phyloP scores from a whole-genome alignment of 2,329 filamentous ascomycete genomes.

The Cyclaneusma minus region DNA sequence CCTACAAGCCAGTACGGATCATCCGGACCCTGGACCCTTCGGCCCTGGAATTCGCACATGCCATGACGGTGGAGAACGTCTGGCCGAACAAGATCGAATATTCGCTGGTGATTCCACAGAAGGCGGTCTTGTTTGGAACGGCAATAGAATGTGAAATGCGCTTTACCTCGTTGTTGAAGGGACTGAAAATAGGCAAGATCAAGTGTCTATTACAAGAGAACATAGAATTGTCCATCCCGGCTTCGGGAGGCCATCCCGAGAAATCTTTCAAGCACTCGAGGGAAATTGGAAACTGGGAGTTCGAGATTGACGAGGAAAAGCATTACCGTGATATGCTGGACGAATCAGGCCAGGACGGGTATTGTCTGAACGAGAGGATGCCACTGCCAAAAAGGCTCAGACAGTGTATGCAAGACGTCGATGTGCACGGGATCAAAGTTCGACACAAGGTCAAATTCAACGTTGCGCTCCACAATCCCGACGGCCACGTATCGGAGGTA shows the following conservation, averaged over 20 bases:
- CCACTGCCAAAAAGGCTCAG: conserved; percentile 70
- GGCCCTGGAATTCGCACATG: conserved; percentile 64
- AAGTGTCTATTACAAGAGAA: conserved; percentile 67
- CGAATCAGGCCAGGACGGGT: conserved; percentile 51
- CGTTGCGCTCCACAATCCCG: conserved; percentile 83
- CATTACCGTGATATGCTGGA: conserved; percentile 57
- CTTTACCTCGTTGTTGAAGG: conserved; percentile 78
- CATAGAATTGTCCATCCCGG: conserved; percentile 47
- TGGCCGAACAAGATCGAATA: conserved; percentile 98
- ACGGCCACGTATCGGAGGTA: conserved; percentile 85
- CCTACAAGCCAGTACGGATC: conserved; percentile 63
- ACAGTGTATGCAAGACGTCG: conserved; percentile 77
- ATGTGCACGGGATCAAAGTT: conserved; percentile 78
- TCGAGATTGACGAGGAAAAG: conserved; percentile 37
- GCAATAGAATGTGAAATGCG: conserved; percentile 70
- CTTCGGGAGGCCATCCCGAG: conserved; percentile 27
- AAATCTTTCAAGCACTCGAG: conserved; percentile 48
- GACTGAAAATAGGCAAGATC: conserved; percentile 70
- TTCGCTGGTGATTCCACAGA: conserved; percentile 81
- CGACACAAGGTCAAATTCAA: conserved; percentile 86
- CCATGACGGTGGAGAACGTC: conserved; percentile 91
- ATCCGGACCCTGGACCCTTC: conserved; percentile 64
- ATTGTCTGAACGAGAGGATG: conserved; percentile 42
- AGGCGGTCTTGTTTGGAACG: conserved; percentile 90
- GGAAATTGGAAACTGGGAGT: conserved; percentile 44